Evolutionary conservation across 2,329 filamentous ascomycete genomes (phyloP), one percentile per base, ranked within the genome.

Genomic region (Fusarium sp.): DNA sequence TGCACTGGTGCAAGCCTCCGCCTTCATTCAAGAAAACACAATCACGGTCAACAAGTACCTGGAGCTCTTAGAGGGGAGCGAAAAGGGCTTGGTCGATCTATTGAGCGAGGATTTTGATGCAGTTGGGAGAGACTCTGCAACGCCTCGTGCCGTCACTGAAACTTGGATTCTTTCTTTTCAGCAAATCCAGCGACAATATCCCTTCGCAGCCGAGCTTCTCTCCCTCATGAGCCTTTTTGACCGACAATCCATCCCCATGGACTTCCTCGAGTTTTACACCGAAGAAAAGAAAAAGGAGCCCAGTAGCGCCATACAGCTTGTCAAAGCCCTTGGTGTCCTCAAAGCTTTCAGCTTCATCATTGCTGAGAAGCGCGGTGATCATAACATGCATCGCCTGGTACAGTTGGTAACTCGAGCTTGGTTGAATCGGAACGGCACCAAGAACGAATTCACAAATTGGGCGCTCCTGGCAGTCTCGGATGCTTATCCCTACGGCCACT

Each of bases 131-230:
- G 78, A 78, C 58, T 65, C 67, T 0, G 73, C 69, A 2, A 73
- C 72, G 0, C 69, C 75, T 0, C 74, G 64, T 3, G 71, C 79
- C 0, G 73, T 81, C 0, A 62, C 74, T 0, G 58, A 72, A 13
- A 79, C 78, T 0, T 81, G 77, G 77, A 73, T 78, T 2, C 54
- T 80, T 1, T 80, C 77, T 0, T 80, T 81, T 0, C 65, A 78
- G 3, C 75, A 80, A 9, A 77, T 81, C 13, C 23, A 76, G 4
- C 31, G 38, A 7, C 74, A 74, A 4, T 9, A 62, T 1, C n/a
- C 4, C 0, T 59, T 78, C 0, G 77, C 77, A 0, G 62, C 67
- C n/a, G 69, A 79, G 1, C 49, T 81, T 0, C 58, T 81, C 0
- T 79, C 77, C 0, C 51, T 80, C 6, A 77, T 80, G 65, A 75